Evolutionary conservation across 129 eudicot genomes (phyloP), one percentile per base, ranked within the genome.

Genomic region (Flaveria linearis): DNA sequence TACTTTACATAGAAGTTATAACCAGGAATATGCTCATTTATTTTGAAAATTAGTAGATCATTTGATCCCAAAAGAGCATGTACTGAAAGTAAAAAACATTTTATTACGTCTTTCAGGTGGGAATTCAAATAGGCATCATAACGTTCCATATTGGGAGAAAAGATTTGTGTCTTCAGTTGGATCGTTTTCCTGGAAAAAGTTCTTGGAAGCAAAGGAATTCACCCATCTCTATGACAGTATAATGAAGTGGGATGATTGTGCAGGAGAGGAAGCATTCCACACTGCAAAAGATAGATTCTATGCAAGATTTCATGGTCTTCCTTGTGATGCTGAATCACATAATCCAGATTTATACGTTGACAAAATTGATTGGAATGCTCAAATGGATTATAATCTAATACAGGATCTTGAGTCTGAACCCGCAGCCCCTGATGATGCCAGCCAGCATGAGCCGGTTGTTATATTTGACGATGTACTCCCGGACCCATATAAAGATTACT

Each of bases 261-360:
- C 92, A 20, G 96, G 79, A 17, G 80, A 87, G 62, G 93, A 86
- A 77, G 97, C 97, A 45, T 91, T 91, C 49, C 53, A 8, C 42
- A 73, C 82, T 45, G 97, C 96, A 28, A 94, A 87, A 76, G 85
- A 73, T 12, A 75, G 88, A 25, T 94, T 74, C 74, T 83, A 81
- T 70, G 93, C 96, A 49, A 14, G 83, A 28, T 72, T 81, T 20
- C 82, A 85, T 22, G 93, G 96, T 61, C 80, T 82, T 69, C 87
- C 98, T 3, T 89, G 85, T 62, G 84, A 88, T n/a, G 47, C 49
- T 39, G 41, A 84, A n/a, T 45, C 71, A 41, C 91, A 96, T 11
- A 86, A 91, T 78, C 96, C 98, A 17, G 86, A 94, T 82, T 51
- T 86, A n/a, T 91, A 85, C 74, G 86, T 85, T 47, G 96, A 94